Evolutionary conservation across 352 stramenopile species (phyloP).

Genomic region (Globisporangium okanoganense): DNA sequence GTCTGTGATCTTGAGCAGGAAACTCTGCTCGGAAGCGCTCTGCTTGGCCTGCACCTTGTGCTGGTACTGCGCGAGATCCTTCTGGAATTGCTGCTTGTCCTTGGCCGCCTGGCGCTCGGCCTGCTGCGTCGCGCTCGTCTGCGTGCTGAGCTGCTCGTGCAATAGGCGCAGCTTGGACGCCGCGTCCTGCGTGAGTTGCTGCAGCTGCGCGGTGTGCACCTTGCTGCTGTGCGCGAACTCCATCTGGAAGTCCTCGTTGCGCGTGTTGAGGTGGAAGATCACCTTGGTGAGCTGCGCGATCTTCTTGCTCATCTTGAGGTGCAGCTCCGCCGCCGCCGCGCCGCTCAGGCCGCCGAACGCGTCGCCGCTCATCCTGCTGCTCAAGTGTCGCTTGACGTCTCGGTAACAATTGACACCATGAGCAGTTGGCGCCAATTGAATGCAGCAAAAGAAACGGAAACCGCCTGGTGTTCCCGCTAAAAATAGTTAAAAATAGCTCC

Average conservation of each 20-base stretch:
- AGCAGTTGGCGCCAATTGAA: not conserved
- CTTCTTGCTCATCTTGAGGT: constrained; percentile 95
- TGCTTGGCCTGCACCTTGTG: constrained; percentile 19
- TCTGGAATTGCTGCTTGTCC: constrained; percentile 37
- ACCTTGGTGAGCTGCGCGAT: constrained; percentile 93
- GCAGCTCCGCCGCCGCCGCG: constrained; percentile 50
- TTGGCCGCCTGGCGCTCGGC: constrained; percentile 27
- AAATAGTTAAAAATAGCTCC: not conserved
- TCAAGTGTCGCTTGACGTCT: no score
- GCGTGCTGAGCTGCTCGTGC: constrained; percentile 32
- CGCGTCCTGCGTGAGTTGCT: constrained; percentile 51
- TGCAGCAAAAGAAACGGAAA: constrained; percentile 5
- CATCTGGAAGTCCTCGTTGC: constrained; percentile 89
- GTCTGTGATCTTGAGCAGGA: constrained; percentile 37
- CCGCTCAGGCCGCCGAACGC: constrained; percentile 16
- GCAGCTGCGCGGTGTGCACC: constrained; percentile 33
- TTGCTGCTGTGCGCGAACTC: constrained; percentile 49
- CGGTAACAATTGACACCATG: not conserved
- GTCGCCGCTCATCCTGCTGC: constrained; percentile 22
- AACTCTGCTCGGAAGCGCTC: constrained; percentile 19
- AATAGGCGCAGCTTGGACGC: constrained; percentile 44
- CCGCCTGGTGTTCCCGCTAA: not conserved
- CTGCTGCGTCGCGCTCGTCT: constrained; percentile 26
- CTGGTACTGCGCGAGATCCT: constrained; percentile 33
- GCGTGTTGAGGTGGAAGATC: constrained; percentile 93